Conservation (phyloP, 306 rosid species). For the Cyclanthera cordifolia region DNA sequence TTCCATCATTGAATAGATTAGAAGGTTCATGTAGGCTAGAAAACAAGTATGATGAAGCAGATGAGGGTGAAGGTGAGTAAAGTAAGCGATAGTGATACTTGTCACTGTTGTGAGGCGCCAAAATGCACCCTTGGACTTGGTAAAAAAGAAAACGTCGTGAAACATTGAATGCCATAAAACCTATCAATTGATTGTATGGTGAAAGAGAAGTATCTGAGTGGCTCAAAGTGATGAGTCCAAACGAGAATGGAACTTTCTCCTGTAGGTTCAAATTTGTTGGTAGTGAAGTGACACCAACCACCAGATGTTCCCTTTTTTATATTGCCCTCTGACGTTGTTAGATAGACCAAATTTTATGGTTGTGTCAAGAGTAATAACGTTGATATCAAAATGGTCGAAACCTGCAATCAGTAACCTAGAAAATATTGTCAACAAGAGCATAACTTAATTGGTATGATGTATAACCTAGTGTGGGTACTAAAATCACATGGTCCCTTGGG, state of each 20-base stretch:
- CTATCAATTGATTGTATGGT: background rate
- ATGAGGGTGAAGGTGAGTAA: constrained; percentile 1
- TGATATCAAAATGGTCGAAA: too few species aligned
- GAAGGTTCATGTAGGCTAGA: constrained; percentile 24
- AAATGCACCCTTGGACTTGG: background rate
- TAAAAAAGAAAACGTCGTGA: background rate
- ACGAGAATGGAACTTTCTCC: background rate
- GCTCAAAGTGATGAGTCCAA: too few species aligned
- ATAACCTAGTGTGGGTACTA: too few species aligned
- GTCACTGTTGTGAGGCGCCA: background rate
- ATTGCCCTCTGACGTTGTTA: background rate
- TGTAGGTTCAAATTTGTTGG: background rate
- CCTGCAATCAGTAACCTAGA: too few species aligned
- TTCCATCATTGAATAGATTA: background rate
- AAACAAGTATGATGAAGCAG: constrained; percentile 17
- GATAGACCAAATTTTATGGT: background rate
- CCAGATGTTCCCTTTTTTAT: background rate
- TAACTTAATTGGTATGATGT: too few species aligned
- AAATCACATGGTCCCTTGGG: too few species aligned
- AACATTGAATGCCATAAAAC: background rate
- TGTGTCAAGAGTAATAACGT: too few species aligned
- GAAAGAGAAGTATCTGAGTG: background rate
- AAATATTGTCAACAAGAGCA: too few species aligned
- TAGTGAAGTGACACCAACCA: background rate
- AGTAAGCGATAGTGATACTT: constrained; percentile 10